These are phyloP conservation scores for Tilletia walkeri DNA, from an alignment of 1,284 basidiomycete species.

Conservation along the genomic window DNA sequence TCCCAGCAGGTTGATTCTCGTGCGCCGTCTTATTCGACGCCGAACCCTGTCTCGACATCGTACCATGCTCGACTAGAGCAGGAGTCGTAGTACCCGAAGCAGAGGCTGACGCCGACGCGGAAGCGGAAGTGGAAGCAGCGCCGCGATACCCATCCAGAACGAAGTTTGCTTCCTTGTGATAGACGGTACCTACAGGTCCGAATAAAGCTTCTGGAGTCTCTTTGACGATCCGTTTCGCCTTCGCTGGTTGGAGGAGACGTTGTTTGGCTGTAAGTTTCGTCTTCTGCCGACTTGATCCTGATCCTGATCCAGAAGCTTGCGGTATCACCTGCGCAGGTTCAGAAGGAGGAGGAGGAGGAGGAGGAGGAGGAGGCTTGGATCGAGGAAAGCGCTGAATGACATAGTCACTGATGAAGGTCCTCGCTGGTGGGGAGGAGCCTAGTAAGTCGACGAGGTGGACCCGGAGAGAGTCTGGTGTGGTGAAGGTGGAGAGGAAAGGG, in stretches of 20 bases:
- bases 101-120: too few relatives aligned
- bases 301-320: too few relatives aligned
- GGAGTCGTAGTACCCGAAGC: too few relatives aligned
- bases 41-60: too few relatives aligned
- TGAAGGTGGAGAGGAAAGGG: slow-evolving; percentile 19
- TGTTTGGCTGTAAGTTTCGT: slow-evolving; percentile 3
- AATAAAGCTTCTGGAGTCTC: neutral
- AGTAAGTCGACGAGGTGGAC: slow-evolving; percentile 21
- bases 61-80: too few relatives aligned
- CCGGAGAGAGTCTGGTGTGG: neutral
- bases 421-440: neutral
- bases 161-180: slow-evolving; percentile 8
- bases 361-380: neutral
- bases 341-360: neutral
- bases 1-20: too few relatives aligned
- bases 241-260: neutral
- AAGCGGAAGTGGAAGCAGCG: neutral
- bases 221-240: slow-evolving; percentile 5
- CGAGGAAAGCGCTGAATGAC: slow-evolving; percentile 7
- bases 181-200: slow-evolving; percentile 4
- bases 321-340: too few relatives aligned
- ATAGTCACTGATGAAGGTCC: slow-evolving; percentile 14
- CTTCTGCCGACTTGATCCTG: neutral
- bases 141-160: neutral
- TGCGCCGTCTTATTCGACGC: too few relatives aligned